These are phyloP conservation scores for Monilinia polystroma DNA, from an alignment of 2,329 filamentous ascomycete species.

Conservation along the genomic window DNA sequence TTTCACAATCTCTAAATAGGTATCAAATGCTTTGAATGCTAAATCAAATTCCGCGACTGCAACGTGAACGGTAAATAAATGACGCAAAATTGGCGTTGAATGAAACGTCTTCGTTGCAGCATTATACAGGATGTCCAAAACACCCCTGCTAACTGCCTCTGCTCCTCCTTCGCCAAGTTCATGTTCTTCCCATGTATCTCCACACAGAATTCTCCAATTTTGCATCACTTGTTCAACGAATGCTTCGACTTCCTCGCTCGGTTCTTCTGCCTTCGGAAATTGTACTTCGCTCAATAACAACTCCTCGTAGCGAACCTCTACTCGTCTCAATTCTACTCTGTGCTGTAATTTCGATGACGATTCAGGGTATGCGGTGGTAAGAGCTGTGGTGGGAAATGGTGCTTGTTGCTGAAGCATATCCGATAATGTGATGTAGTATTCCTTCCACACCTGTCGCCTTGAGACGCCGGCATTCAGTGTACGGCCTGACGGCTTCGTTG, in stretches of 20 bases:
- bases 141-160: conserved; percentile 68
- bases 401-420: conserved; percentile 68
- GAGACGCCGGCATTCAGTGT: conserved; percentile 60
- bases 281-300: conserved; percentile 73
- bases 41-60: conserved; percentile 89
- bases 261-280: conserved; percentile 81
- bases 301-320: conserved; percentile 77
- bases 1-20: conserved; percentile 84
- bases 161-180: conserved; percentile 82
- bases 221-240: conserved; percentile 77
- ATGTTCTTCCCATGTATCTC: conserved; percentile 73
- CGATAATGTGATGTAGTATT: conserved; percentile 80
- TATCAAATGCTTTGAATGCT: conserved; percentile 86
- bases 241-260: conserved; percentile 74
- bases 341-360: conserved; percentile 62
- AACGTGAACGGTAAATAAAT: conserved; percentile 84
- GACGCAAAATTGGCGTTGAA: conserved; percentile 81
- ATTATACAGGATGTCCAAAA: conserved; percentile 85
- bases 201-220: conserved; percentile 84
- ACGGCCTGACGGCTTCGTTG: conserved; percentile 52
- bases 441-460: conserved; percentile 72
- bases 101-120: conserved; percentile 93
- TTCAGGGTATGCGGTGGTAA: conserved; percentile 45
- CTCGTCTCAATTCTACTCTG: conserved; percentile 72
- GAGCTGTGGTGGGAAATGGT: conserved; percentile 53